Conservation (phyloP, 495 filamentous ascomycete species). For the Articulospora tetracladia region DNA sequence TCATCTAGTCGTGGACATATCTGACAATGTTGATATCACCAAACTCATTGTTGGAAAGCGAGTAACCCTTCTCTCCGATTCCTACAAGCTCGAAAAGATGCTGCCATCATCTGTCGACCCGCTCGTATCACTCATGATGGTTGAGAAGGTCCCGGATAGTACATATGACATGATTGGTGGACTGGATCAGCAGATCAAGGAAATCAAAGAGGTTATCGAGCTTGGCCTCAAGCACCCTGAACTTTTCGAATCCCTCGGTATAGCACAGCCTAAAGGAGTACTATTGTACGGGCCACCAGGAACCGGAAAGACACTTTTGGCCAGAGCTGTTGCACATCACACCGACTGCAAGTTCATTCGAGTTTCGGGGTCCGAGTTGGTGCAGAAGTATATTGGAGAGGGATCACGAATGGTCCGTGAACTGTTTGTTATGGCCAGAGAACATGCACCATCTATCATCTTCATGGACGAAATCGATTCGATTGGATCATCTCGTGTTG, state of each 20-base stretch:
- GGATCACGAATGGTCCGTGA: conserved; percentile 98
- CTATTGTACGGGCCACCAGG: conserved; percentile 95
- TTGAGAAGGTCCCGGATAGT: conserved; percentile 98
- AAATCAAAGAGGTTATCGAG: conserved; percentile 99
- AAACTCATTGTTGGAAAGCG: conserved; percentile 98
- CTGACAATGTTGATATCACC: conserved; percentile 87
- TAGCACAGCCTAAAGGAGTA: conserved; percentile 97
- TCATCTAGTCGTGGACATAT: conserved; percentile 83
- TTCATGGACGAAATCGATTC: conserved; percentile 99
- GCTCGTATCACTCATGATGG: conserved; percentile 99
- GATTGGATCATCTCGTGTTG: conserved; percentile 95
- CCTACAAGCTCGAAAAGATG: conserved; percentile 98
- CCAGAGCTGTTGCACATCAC: conserved; percentile 94
- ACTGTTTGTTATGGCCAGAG: conserved; percentile 97
- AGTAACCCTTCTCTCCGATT: conserved; percentile 91
- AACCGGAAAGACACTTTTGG: conserved; percentile 94
- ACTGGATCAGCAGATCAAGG: conserved; percentile 98
- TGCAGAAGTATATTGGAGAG: conserved; percentile 99
- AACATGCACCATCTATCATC: conserved; percentile 99
- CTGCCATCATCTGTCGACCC: conserved; percentile 96
- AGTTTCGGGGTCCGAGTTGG: conserved; percentile 91
- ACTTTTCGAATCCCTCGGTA: conserved; percentile 96
- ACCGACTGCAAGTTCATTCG: conserved; percentile 99
- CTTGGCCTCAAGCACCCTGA: conserved; percentile 97
- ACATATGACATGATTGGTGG: conserved; percentile 99